Evolutionary conservation across 768 basidiomycete species (phyloP).

Genomic region (Nevesoporus exiguus): DNA sequence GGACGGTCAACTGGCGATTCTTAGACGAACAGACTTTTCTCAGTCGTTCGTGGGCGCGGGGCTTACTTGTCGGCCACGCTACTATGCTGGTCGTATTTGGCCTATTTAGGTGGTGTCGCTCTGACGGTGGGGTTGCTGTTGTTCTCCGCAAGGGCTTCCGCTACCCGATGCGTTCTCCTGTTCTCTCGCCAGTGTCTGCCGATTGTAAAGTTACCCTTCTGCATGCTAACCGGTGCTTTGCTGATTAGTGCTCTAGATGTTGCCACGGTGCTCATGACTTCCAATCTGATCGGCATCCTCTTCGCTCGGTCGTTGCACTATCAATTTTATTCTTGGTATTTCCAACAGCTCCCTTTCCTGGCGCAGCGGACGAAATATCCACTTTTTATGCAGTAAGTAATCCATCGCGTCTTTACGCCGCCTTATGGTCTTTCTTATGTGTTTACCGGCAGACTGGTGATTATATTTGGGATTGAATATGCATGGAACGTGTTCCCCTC

Average conservation of each 20-base stretch:
- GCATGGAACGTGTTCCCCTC: constrained; percentile 90
- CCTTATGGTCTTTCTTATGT: constrained; percentile 1
- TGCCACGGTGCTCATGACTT: constrained; percentile 80
- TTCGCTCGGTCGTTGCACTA: constrained; percentile 96
- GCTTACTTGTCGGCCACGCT: constrained; percentile 66
- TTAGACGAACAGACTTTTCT: constrained; percentile 75
- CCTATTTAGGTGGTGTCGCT: constrained; percentile 68
- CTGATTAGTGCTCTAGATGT: constrained; percentile 51
- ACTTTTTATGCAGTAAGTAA: constrained; percentile 53
- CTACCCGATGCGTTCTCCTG: constrained; percentile 49
- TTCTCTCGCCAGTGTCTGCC: constrained; percentile 44
- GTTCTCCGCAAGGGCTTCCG: constrained; percentile 55
- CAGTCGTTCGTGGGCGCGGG: constrained; percentile 53
- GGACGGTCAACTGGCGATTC: constrained; percentile 99
- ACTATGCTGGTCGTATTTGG: constrained; percentile 61
- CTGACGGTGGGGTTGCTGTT: constrained; percentile 60
- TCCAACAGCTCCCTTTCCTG: constrained; percentile 83
- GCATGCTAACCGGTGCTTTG: constrained; percentile 1
- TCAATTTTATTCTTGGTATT: constrained; percentile 99
- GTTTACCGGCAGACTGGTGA: constrained; percentile 43
- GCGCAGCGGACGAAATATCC: constrained; percentile 72
- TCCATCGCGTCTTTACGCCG: background rate
- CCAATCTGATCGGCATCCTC: constrained; percentile 86
- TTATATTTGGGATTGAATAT: constrained; percentile 70
- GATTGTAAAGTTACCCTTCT: constrained; percentile 52